These are phyloP conservation scores for Ogataea siamensis DNA, from an alignment of 805 yeast genomes.

Conservation along the genomic window DNA sequence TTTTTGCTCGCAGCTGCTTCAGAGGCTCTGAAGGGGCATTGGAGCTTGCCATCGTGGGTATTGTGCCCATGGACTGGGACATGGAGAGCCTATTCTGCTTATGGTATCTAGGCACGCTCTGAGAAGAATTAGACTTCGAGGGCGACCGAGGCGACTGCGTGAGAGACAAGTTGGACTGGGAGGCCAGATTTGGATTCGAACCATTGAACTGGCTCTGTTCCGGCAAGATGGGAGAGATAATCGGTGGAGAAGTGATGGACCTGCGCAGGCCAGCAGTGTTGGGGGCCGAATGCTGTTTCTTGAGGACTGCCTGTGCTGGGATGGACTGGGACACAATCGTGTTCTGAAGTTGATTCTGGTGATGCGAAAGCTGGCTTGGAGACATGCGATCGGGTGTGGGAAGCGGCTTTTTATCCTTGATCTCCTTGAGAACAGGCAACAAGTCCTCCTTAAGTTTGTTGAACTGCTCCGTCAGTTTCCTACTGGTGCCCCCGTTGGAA, in stretches of 20 bases:
- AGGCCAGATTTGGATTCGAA: slow-evolving; percentile 3
- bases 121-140: slow-evolving; percentile 6
- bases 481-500: slow-evolving; percentile 19
- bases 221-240: slow-evolving; percentile 19
- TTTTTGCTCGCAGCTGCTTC: slow-evolving; percentile 78
- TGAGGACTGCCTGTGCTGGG: slow-evolving; percentile 7
- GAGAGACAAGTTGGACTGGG: slow-evolving; percentile 10
- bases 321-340: slow-evolving; percentile 24
- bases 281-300: slow-evolving; percentile 8
- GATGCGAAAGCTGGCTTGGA: slow-evolving; percentile 17
- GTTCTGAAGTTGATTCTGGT: slow-evolving; percentile 25
- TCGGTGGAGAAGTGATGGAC: slow-evolving; percentile 21
- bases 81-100: slow-evolving; percentile 12
- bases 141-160: slow-evolving; percentile 12
- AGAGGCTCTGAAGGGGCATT: slow-evolving; percentile 55
- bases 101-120: slow-evolving; percentile 7
- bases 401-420: slow-evolving; percentile 65
- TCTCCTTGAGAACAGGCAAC: slow-evolving; percentile 57
- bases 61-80: slow-evolving; percentile 14
- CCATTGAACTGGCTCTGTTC: slow-evolving; percentile 13
- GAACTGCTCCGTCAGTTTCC: slow-evolving; percentile 51
- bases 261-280: slow-evolving; percentile 11
- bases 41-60: slow-evolving; percentile 5
- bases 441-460: slow-evolving; percentile 59
- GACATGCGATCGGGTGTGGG: slow-evolving; percentile 51